Evolutionary conservation across 164 flowering plant genomes (phyloP).

Genomic region (Nelumbo lutea): DNA sequence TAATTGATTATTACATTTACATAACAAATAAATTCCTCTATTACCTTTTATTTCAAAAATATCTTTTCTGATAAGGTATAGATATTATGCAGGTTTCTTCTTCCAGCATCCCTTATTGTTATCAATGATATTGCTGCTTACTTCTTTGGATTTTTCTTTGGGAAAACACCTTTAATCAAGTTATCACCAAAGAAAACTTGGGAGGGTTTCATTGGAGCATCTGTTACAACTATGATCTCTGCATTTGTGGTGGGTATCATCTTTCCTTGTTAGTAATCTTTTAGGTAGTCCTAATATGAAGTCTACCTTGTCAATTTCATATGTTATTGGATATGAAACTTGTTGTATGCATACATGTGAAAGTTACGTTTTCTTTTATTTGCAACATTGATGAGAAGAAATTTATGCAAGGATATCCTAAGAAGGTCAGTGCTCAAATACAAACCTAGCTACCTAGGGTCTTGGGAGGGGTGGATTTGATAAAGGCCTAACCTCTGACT

Average conservation of each 20-base stretch:
- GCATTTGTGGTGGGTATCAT: conserved; percentile 67
- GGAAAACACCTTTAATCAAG: conserved; percentile 90
- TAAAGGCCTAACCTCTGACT: no score
- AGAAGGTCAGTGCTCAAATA: no score
- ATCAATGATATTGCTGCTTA: conserved; percentile 96
- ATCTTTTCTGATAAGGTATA: conserved; percentile 8
- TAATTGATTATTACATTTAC: background rate
- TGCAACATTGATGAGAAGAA: background rate
- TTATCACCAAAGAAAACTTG: conserved; percentile 98
- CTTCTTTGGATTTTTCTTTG: conserved; percentile 92
- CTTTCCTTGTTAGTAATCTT: background rate
- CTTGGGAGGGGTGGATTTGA: no score
- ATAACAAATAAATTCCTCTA: background rate
- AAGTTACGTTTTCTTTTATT: background rate
- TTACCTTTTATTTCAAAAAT: background rate
- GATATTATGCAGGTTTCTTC: conserved; percentile 82
- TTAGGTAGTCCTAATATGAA: background rate
- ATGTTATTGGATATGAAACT: no score
- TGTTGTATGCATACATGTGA: no score
- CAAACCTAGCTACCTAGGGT: no score
- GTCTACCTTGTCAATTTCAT: no score
- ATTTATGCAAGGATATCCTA: background rate
- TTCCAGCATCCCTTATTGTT: conserved; percentile 94
- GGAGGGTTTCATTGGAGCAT: conserved; percentile 99
- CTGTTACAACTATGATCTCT: conserved; percentile 71